Evolutionary conservation across 805 yeast genomes (phyloP).

Genomic region (Starmerella vaccinii): DNA sequence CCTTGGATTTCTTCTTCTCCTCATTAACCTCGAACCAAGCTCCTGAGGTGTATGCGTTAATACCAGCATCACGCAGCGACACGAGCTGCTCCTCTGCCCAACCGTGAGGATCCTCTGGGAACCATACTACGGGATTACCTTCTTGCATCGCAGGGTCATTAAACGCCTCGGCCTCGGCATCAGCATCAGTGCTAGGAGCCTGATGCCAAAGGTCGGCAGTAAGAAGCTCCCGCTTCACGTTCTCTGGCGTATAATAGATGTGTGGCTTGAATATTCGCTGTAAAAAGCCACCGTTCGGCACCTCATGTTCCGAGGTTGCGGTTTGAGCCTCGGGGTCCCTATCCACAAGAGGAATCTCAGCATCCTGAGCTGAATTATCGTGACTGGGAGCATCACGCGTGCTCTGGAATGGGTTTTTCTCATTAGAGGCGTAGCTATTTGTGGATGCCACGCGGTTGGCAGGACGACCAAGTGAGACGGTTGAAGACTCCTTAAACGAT

Average conservation of each 20-base stretch:
- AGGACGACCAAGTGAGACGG: background rate
- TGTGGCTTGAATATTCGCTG: slow-evolving; percentile 48
- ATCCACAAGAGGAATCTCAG: slow-evolving; percentile 22
- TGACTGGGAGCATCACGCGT: background rate
- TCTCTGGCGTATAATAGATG: slow-evolving; percentile 37
- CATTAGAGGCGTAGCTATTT: background rate
- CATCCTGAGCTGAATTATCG: background rate
- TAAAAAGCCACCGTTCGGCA: slow-evolving; percentile 27
- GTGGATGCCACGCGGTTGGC: background rate
- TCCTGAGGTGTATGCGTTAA: slow-evolving; percentile 58
- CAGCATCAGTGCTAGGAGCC: slow-evolving; percentile 27
- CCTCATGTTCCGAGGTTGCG: background rate
- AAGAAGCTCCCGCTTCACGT: slow-evolving; percentile 25
- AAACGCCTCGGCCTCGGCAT: slow-evolving; percentile 54
- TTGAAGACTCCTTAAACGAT: background rate
- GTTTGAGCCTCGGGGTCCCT: background rate
- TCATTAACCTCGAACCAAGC: slow-evolving; percentile 42
- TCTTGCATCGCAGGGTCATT: slow-evolving; percentile 65
- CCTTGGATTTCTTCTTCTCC: slow-evolving; percentile 21
- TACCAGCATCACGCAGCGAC: slow-evolving; percentile 40
- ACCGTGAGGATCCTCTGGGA: slow-evolving; percentile 84
- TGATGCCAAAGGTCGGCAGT: slow-evolving; percentile 27
- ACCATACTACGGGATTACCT: slow-evolving; percentile 72
- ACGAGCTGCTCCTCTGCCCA: slow-evolving; percentile 53
- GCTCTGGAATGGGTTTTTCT: background rate